Conservation (phyloP, 2,329 filamentous ascomycete genomes). For the Cladophialophora psammophila region DNA sequence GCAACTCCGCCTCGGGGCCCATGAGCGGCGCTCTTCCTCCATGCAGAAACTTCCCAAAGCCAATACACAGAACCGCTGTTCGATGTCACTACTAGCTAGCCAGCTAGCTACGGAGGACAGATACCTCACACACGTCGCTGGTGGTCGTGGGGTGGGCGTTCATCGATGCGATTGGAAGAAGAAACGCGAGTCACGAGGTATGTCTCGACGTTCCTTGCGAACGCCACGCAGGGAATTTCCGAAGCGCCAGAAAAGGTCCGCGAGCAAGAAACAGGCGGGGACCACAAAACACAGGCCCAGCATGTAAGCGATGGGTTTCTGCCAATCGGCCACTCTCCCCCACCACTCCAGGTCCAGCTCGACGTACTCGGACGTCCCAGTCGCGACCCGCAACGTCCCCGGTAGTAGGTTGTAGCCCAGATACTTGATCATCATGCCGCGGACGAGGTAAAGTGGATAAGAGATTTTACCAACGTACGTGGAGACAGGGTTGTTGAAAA, state of each 20-base stretch:
- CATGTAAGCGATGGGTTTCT: slow-evolving; percentile 32
- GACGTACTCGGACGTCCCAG: slow-evolving; percentile 15
- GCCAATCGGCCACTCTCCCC: slow-evolving; percentile 7
- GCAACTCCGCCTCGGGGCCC: neutral
- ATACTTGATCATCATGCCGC: slow-evolving; percentile 35
- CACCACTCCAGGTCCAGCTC: slow-evolving; percentile 21
- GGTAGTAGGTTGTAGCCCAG: slow-evolving; percentile 27
- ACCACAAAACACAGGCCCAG: slow-evolving; percentile 51
- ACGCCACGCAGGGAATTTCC: slow-evolving; percentile 60
- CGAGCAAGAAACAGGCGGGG: slow-evolving; percentile 59
- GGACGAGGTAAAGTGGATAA: slow-evolving; percentile 41
- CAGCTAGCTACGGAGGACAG: too few species aligned
- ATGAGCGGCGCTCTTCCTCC: too few species aligned
- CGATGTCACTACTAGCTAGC: too few species aligned
- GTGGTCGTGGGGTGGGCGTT: too few species aligned
- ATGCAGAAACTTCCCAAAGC: too few species aligned
- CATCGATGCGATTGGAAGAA: too few species aligned
- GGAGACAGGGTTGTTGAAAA: slow-evolving; percentile 41
- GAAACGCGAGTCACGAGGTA: too few species aligned
- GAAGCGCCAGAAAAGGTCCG: slow-evolving; percentile 66
- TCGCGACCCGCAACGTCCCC: slow-evolving; percentile 24
- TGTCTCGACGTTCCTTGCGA: slow-evolving; percentile 38
- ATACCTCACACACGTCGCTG: neutral
- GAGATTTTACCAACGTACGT: slow-evolving; percentile 5
- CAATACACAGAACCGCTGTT: too few species aligned